These are phyloP conservation scores for Solanum chilense DNA, from an alignment of 257 asterid genomes.

Conservation along the genomic window DNA sequence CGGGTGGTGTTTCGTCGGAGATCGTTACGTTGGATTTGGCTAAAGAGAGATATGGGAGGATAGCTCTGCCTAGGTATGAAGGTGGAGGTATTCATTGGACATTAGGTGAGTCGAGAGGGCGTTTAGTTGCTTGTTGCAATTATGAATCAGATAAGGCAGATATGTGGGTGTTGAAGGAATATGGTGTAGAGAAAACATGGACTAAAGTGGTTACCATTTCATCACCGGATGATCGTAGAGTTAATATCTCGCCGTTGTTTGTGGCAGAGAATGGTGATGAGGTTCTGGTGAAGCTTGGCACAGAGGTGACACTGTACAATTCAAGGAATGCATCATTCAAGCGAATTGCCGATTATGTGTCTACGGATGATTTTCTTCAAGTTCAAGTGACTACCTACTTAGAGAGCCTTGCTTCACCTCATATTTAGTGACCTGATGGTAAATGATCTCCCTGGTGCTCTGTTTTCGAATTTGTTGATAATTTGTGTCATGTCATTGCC, in stretches of 20 bases:
- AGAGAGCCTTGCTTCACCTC: constrained; percentile 20
- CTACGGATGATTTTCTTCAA: background rate
- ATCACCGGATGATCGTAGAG: background rate
- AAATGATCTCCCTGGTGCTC: background rate
- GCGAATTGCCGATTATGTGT: background rate
- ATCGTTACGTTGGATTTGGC: constrained; percentile 8
- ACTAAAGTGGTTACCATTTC: constrained; percentile 10
- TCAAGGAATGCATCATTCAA: background rate
- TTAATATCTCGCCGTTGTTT: background rate
- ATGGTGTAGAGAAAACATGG: constrained; percentile 27
- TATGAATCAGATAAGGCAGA: background rate
- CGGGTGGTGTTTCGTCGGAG: background rate
- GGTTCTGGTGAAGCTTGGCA: background rate
- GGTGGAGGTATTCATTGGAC: background rate
- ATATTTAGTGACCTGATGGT: background rate
- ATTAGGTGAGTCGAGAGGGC: constrained; percentile 6
- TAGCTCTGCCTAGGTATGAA: background rate
- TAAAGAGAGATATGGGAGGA: background rate
- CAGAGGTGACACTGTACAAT: constrained; percentile 9
- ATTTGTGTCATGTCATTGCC: background rate
- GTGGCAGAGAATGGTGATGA: constrained; percentile 16
- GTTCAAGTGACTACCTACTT: constrained; percentile 2
- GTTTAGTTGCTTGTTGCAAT: constrained; percentile 4
- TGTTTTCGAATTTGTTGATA: background rate
- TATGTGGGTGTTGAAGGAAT: constrained; percentile 32